A percentile compares a stretch with the other conserved stretches of the same genome.
Conservation (phyloP, 192 early-diverging fungal species). For the Thoreauomyces humboldtii region DNA sequence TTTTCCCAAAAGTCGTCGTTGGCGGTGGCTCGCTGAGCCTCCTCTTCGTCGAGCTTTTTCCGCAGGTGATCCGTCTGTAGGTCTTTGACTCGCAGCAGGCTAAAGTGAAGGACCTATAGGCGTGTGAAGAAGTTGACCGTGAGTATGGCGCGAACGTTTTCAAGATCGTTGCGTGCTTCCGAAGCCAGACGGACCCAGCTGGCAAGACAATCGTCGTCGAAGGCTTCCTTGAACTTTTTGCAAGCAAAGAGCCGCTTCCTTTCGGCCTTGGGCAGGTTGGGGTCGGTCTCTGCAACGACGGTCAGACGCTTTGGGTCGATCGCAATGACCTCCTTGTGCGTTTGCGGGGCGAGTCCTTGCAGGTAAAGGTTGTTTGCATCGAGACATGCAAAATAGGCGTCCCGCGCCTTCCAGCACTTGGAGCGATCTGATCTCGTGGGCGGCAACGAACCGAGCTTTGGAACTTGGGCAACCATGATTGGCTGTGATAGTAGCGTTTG, state of each 20-base stretch:
- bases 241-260: conserved; percentile 44
- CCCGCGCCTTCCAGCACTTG: conserved; percentile 74
- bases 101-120: conserved; percentile 42
- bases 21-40: conserved; percentile 4
- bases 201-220: conserved; percentile 65
- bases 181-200: conserved; percentile 58
- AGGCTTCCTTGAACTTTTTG: conserved; percentile 48
- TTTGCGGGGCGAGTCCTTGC: conserved; percentile 36
- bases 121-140: background rate
- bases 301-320: conserved; percentile 37
- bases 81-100: conserved; percentile 49
- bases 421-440: conserved; percentile 65
- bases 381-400: conserved; percentile 77
- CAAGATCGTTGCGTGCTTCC: background rate
- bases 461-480: conserved; percentile 9
- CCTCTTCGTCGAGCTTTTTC: conserved; percentile 34
- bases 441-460: conserved; percentile 31
- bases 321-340: conserved; percentile 40
- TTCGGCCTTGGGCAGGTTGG: conserved; percentile 30
- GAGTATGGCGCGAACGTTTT: background rate
- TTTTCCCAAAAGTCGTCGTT: conserved; percentile 45
- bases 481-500: background rate
- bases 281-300: conserved; percentile 42
- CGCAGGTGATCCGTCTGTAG: conserved; percentile 39
- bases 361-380: conserved; percentile 62